phyloP scores from a whole-genome alignment of 768 basidiomycete species.

The Hypsizygus marmoreus region DNA sequence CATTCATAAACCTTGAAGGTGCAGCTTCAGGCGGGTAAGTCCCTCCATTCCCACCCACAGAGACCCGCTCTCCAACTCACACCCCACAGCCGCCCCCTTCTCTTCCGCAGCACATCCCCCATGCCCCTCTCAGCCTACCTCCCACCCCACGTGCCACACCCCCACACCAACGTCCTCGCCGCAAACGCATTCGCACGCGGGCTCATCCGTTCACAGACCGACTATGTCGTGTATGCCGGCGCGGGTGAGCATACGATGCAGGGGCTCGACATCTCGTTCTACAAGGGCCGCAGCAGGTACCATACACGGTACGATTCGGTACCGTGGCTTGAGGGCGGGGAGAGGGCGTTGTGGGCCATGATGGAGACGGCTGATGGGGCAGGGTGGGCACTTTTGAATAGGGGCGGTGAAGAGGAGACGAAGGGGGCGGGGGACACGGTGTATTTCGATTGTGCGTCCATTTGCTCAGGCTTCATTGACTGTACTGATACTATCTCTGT shows the following conservation, averaged over 20 bases:
- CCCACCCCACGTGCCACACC: constrained; percentile 51
- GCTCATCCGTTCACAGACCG: constrained; percentile 68
- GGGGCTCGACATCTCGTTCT: constrained; percentile 81
- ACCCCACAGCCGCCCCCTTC: constrained; percentile 60
- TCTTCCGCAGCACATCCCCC: constrained; percentile 72
- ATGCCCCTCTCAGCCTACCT: constrained; percentile 57
- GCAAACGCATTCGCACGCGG: constrained; percentile 70
- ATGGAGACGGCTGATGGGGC: constrained; percentile 65
- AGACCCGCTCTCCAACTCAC: constrained; percentile 4
- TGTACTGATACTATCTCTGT: constrained; percentile 3
- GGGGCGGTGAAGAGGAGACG: constrained; percentile 28
- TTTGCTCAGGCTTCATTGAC: background rate
- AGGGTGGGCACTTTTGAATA: constrained; percentile 55
- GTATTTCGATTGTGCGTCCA: constrained; percentile 71
- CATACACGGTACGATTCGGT: constrained; percentile 77
- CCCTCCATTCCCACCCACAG: background rate
- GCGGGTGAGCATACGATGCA: constrained; percentile 48
- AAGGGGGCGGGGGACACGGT: constrained; percentile 40
- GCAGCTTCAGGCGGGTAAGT: constrained; percentile 76
- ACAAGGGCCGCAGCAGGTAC: constrained; percentile 70
- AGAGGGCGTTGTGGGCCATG: constrained; percentile 71
- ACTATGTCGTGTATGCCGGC: constrained; percentile 65
- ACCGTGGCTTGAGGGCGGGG: constrained; percentile 53
- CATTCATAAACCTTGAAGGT: constrained; percentile 83
- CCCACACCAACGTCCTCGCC: constrained; percentile 71